Evolutionary conservation across 331 rosid species (phyloP).

Genomic region (Erythrophleum ivorense): DNA sequence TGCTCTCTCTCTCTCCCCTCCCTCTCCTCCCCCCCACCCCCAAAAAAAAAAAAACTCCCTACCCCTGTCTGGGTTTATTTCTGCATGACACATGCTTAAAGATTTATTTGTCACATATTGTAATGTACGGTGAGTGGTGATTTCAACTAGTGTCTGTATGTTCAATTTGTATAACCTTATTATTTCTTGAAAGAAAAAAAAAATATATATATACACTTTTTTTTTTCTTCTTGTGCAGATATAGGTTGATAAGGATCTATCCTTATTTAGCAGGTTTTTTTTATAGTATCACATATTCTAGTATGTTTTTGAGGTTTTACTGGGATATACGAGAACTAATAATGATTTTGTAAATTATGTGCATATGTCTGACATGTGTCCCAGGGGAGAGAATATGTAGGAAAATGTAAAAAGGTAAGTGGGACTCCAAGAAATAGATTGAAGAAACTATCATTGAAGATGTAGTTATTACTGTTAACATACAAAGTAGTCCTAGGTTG

Average conservation of each 20-base stretch:
- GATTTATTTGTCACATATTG: background rate
- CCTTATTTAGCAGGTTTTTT: conserved; percentile 1
- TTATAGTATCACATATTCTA: background rate
- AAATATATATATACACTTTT: too few species aligned
- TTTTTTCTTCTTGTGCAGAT: background rate
- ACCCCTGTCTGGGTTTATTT: background rate
- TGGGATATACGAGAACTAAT: background rate
- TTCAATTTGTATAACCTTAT: background rate
- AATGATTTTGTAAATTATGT: background rate
- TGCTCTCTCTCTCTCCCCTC: background rate
- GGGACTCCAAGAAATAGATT: background rate
- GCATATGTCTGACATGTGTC: background rate
- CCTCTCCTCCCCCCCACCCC: background rate
- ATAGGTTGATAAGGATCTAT: background rate
- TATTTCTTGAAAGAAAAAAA: background rate
- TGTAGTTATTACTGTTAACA: background rate
- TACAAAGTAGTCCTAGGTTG: background rate
- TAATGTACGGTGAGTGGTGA: background rate
- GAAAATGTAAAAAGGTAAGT: conserved; percentile 15
- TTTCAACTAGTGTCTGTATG: background rate
- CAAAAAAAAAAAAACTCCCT: too few species aligned
- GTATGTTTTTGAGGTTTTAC: background rate
- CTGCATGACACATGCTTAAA: background rate
- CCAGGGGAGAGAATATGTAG: background rate
- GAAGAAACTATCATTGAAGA: conserved; percentile 5